Conservation (phyloP, 805 yeast species). For the Schwanniomyces vanrijiae region DNA sequence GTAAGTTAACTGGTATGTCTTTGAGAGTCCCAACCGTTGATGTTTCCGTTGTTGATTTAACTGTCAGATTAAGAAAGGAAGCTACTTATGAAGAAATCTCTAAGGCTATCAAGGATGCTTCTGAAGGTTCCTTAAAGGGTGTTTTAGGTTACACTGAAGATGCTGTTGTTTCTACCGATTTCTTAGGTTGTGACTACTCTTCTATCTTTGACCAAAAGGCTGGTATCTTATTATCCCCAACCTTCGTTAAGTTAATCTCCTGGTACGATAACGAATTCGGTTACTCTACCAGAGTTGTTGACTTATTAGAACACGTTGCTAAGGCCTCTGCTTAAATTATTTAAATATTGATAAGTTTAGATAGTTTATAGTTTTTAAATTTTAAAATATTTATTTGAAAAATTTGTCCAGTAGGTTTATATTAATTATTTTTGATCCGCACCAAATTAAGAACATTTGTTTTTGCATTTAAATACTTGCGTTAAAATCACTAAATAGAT, state of each 20-base stretch:
- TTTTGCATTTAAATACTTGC: neutral
- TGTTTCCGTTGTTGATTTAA: conserved; percentile 91
- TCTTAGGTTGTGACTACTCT: conserved; percentile 79
- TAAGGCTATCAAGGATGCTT: conserved; percentile 69
- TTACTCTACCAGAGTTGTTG: conserved; percentile 95
- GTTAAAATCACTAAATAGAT: neutral
- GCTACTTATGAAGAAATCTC: conserved; percentile 84
- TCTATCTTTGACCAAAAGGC: conserved; percentile 91
- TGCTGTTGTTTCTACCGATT: conserved; percentile 88
- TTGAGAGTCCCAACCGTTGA: conserved; percentile 93
- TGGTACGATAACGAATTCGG: conserved; percentile 98
- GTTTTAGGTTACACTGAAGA: conserved; percentile 89
- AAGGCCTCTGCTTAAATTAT: conserved; percentile 29
- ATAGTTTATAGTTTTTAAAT: neutral
- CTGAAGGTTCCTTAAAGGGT: conserved; percentile 79
- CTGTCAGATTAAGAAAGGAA: conserved; percentile 74
- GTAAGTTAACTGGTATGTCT: conserved; percentile 92
- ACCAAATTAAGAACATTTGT: neutral
- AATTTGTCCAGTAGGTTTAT: neutral
- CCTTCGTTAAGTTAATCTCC: conserved; percentile 86
- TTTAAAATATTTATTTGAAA: neutral
- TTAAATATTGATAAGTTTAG: conserved; percentile 9
- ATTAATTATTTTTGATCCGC: neutral
- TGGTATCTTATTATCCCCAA: conserved; percentile 83
- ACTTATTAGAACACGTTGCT: conserved; percentile 80